Evolutionary conservation across 1,139 yeast genomes (phyloP).

Genomic region (Lodderomyces theae): DNA sequence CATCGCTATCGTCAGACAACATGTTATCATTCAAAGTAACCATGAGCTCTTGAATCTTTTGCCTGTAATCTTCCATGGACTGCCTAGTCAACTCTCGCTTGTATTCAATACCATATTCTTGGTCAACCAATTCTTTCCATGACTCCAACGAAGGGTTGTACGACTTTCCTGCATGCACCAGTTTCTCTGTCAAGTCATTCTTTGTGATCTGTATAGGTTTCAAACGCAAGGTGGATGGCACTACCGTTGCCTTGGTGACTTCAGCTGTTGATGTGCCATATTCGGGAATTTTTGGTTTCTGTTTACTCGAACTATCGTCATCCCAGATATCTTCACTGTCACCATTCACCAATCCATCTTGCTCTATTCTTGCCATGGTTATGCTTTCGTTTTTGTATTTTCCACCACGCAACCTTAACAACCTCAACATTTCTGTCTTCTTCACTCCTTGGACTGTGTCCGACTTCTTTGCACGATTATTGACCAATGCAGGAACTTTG

Average conservation of each 20-base stretch:
- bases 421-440: conserved; percentile 61
- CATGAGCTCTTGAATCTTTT: conserved; percentile 58
- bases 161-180: conserved; percentile 78
- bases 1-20: conserved; percentile 31
- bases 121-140: conserved; percentile 71
- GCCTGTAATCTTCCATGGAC: conserved; percentile 58
- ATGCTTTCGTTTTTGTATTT: conserved; percentile 57
- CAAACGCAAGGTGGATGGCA: conserved; percentile 56
- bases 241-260: conserved; percentile 47
- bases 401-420: conserved; percentile 86
- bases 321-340: conserved; percentile 67
- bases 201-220: conserved; percentile 55
- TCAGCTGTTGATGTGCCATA: conserved; percentile 45
- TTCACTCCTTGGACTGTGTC: conserved; percentile 61
- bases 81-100: conserved; percentile 64
- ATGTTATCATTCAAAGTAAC: conserved; percentile 20
- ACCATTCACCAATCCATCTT: conserved; percentile 59
- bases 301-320: conserved; percentile 18
- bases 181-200: conserved; percentile 21
- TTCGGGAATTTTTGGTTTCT: conserved; percentile 28
- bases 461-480: conserved; percentile 32
- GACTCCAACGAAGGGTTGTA: conserved; percentile 86
- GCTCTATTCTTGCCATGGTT: conserved; percentile 50
- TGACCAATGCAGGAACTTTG: conserved; percentile 65
- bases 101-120: conserved; percentile 66